Evolutionary conservation across 139 green algal species (phyloP).

Genomic region (Chlamydomonas sp.): DNA sequence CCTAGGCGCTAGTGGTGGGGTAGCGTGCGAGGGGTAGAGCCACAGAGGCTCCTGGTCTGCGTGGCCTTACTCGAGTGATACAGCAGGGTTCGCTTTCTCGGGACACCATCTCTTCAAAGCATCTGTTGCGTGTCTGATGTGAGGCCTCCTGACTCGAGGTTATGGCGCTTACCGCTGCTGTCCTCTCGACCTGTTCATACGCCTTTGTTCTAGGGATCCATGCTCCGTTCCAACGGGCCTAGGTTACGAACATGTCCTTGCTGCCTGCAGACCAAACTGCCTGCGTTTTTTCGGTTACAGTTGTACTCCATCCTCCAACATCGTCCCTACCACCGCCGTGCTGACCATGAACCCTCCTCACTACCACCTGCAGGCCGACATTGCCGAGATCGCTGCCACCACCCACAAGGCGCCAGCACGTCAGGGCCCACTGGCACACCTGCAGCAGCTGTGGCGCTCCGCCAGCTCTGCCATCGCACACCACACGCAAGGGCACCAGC

Average conservation of each 20-base stretch:
- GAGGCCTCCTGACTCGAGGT: too few relatives aligned
- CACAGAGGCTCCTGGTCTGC: not conserved
- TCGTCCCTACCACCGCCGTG: not conserved
- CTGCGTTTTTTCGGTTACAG: not conserved
- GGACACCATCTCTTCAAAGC: too few relatives aligned
- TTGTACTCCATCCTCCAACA: too few relatives aligned
- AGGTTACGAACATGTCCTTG: not conserved
- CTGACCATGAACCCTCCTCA: not conserved
- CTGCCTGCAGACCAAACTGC: not conserved
- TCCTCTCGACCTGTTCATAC: too few relatives aligned
- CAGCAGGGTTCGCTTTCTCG: too few relatives aligned
- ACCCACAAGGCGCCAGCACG: not conserved
- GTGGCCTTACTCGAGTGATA: too few relatives aligned
- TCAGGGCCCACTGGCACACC: conserved; percentile 15
- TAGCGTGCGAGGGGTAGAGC: not conserved
- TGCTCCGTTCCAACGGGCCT: not conserved
- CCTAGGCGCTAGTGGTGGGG: not conserved
- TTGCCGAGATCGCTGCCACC: conserved; percentile 17
- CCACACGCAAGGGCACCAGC: not conserved
- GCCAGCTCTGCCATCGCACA: conserved; percentile 20
- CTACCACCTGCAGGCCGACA: not conserved
- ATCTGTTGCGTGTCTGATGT: too few relatives aligned
- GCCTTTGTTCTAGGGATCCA: not conserved
- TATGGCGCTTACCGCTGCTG: too few relatives aligned
- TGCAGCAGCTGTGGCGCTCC: conserved; percentile 33